Base-by-base conservation (phyloP, 225 moss, liverwort and hornwort genomes). In the Polytrichum formosum region DNA sequence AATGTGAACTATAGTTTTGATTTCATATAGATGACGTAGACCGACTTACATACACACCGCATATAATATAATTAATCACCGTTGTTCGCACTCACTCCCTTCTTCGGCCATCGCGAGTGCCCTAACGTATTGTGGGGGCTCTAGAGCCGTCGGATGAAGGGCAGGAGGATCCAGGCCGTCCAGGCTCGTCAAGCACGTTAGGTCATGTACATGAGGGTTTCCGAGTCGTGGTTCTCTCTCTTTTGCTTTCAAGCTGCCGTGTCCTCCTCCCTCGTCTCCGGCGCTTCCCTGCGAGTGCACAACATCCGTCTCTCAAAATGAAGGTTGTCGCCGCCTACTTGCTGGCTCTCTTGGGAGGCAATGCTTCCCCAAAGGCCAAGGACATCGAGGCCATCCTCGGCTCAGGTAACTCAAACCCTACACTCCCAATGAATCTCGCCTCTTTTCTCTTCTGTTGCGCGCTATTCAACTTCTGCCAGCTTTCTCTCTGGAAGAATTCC, bases 311-410 rank as follows among this genome's bases (percentile, higher is more conserved):
- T 58, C 9, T 58, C 72, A 82, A 72, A 60, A 94, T 94, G 94
- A 92, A 94, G 94, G 87, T 94, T 37, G 91, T 94, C 20, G 90
- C 94, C 22, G 94, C 94, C 0, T 94, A 94, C 67, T 71, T 94
- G 29, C 61, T 94, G 90, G 94, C 91, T 28, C 83, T 92, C 5
- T 69, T 94, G 73, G 94, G 92, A 74, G 92, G 91, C 67, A 94
- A 90, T 55, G 8, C 81, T 37, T 78, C 85, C n/a, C 90, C 92
- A 23, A 75, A 76, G 31, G 84, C 88, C 67, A 82, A 92, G 78
- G 90, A 92, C 70, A 84, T 94, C 56, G 83, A 85, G 53, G 27
- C 73, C 62, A 94, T 94, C 61, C 79, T 94, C 68, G 60, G 71
- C 70, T 90, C 92, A 72, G 87, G 87, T 88, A 5, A 9, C 26